Evolutionary conservation across 2,329 filamentous ascomycete genomes (phyloP), one percentile per base, ranked within the genome.

Genomic region (Cyphellophora attinorum): DNA sequence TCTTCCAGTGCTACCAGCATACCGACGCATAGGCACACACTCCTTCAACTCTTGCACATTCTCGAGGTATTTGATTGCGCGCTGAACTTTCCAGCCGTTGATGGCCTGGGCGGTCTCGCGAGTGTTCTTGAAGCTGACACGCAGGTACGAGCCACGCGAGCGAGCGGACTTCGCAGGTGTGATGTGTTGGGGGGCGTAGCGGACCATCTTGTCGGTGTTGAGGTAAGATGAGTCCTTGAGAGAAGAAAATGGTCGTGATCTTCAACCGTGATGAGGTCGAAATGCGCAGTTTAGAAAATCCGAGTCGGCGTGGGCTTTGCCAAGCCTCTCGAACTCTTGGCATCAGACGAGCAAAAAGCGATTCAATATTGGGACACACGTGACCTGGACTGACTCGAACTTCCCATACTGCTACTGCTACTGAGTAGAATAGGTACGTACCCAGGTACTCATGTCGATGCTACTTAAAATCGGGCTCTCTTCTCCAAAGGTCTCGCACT

Each of bases 51-150:
- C 82, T 70, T 85, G 78, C 59, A 98, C 91, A 69, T 98, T 96
- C 76, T 94, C 85, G 63, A 98, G 85, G 81, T 93, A 98, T 64
- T 80, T 79, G 55, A 95, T 72, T 59, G 91, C 91, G 62, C 91
- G 88, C 71, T 85, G 76, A 62, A 96, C 67, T 76, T 95, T 95
- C 86, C 86, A 94, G 71, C 89, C 89, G 72, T 91, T 96, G 79
- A 98, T 94, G 60, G 88, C 88, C 76, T 96, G 91, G 51, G 93
- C 91, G 54, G 89, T 95, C 77, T 98, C 93, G 63, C 91, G 86
- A 65, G 91, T 98, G 81, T 98, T 98, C 82, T 98, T 98, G 85
- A 95, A 98, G 57, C 85, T 93, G 58, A 96, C 89, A 65, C 91
- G 86, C 59, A 98, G 84, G 78, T 96, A 98, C 66, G 88, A 86